These are phyloP conservation scores for Cornus florida DNA, from an alignment of 148 eudicot species.

Conservation along the genomic window DNA sequence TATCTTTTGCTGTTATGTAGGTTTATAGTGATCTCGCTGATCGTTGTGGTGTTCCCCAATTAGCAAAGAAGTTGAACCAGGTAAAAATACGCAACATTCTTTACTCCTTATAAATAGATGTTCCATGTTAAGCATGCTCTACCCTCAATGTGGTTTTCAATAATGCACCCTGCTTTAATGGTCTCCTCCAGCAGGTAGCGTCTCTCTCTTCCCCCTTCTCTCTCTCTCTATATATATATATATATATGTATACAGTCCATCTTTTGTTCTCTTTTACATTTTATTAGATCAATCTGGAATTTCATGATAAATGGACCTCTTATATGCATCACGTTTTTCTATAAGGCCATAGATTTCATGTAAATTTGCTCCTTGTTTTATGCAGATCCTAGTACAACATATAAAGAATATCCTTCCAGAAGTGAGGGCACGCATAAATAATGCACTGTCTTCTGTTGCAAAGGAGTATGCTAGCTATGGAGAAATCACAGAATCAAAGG, in stretches of 20 bases:
- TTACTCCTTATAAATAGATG: background rate
- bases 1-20: constrained; percentile 36
- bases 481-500: constrained; percentile 92
- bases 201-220: background rate
- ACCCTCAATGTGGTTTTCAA: background rate
- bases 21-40: constrained; percentile 93
- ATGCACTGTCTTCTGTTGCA: constrained; percentile 72
- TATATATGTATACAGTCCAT: background rate
- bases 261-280: too few species aligned
- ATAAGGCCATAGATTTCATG: background rate
- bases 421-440: constrained; percentile 78
- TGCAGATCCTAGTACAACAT: constrained; percentile 89
- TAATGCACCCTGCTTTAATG: too few species aligned
- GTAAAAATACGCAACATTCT: constrained; percentile 30
- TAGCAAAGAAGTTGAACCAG: constrained; percentile 98
- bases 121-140: background rate
- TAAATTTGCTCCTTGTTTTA: constrained; percentile 1
- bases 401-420: constrained; percentile 85
- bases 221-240: background rate
- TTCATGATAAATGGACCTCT: background rate
- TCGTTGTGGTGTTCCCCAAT: constrained; percentile 84
- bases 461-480: constrained; percentile 99
- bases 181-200: background rate
- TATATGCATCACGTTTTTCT: background rate
- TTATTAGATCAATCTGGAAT: too few species aligned